A percentile compares a stretch with the other conserved stretches of the same genome.
These are phyloP conservation scores for Capronia americana DNA, from an alignment of 2,329 filamentous ascomycete genomes.

Conservation along the genomic window DNA sequence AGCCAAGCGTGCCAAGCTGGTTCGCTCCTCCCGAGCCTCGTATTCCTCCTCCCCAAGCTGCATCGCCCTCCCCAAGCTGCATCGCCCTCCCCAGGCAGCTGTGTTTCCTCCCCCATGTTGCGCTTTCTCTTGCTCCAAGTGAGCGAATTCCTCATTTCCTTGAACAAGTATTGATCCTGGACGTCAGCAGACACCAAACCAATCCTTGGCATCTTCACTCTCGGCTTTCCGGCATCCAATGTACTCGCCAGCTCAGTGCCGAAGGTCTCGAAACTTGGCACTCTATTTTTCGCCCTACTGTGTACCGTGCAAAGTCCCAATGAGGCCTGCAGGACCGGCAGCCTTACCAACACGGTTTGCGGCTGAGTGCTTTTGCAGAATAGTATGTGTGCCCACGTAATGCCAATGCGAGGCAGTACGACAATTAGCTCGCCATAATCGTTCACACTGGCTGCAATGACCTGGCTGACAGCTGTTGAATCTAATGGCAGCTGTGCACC, in stretches of 20 bases:
- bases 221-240: not conserved
- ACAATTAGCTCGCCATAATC: not conserved
- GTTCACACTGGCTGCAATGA: not conserved
- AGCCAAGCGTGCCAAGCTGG: not conserved
- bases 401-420: not conserved
- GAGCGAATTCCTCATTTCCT: not conserved
- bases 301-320: not conserved
- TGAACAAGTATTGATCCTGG: not conserved
- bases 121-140: not conserved
- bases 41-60: not conserved
- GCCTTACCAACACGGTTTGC: conserved; percentile 5
- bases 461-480: not conserved
- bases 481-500: not conserved
- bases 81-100: not conserved
- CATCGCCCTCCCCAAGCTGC: not conserved
- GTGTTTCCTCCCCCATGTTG: not conserved
- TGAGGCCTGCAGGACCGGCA: not conserved
- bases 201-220: not conserved
- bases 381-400: not conserved
- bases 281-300: not conserved
- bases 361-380: not conserved
- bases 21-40: too few relatives aligned
- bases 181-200: not conserved
- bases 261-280: not conserved
- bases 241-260: not conserved